Base-by-base conservation (phyloP, 805 yeast species). In the Candida suzukii region DNA sequence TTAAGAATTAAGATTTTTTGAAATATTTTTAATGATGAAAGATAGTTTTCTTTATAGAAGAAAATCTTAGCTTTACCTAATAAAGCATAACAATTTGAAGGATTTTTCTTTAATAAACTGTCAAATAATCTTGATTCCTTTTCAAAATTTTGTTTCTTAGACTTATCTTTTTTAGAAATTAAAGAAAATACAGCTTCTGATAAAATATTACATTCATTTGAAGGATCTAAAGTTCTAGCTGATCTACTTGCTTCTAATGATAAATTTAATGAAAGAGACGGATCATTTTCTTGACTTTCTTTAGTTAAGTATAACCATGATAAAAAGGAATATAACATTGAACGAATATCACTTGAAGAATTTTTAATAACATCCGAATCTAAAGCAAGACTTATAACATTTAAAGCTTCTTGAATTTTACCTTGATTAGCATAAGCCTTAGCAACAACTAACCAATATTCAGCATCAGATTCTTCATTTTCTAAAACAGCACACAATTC, bases 401-500 rank as follows among this genome's bases (percentile, higher is more conserved):
- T 75, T 30, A 74, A 59, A 6, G 95, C 85, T 38, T 82, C 88
- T 3, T 67, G 68, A 13, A 74, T 51, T 52, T 73, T 73, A 3
- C 74, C 76, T 37, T 73, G 74, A 40, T 78, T 70, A 31, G 84
- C 80, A 58, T 88, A 93, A 0, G 93, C 95, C 44, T 80, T 66
- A 3, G 95, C 90, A 46, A 90, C 79, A 19, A 83, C 73, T 17
- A 87, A 63, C 99, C 99, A 93, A 63, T 79, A 86, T 55, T 81
- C 80, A 41, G 74, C 69, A 19, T 75, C 78, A 38, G 91, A 81
- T 42, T 75, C 76, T 64, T 93, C 98, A 49, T 84, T 86, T 46
- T 84, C 83, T 47, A 93, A 67, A 46, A 91, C 73, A 22, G 77
- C 74, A 48, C 84, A 78, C 47, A 93, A 70, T 55, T 93, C 98